Percentiles rank a stretch among this genome's conserved stretches.
Conservation (phyloP, 129 eudicot species). For the Tagetes erecta region DNA sequence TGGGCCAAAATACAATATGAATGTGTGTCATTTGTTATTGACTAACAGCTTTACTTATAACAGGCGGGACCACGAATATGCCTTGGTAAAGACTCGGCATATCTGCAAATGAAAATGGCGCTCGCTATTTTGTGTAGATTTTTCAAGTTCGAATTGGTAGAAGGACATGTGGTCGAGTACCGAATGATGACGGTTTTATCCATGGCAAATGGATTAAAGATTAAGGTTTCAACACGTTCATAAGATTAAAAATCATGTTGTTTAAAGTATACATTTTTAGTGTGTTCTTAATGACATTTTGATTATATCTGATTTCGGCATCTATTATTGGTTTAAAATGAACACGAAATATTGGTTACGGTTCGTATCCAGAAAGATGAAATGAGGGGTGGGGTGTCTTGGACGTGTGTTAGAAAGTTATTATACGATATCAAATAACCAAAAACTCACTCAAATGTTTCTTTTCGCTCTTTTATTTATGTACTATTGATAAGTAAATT, state of each 20-base stretch:
- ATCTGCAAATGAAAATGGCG: conserved; percentile 96
- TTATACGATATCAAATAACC: no score
- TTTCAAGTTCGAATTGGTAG: conserved; percentile 71
- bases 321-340: conserved; percentile 10
- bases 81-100: conserved; percentile 52
- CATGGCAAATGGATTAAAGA: conserved; percentile 77
- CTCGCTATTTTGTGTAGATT: conserved; percentile 89
- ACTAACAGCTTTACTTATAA: neutral
- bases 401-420: no score
- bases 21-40: no score
- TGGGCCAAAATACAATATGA: no score
- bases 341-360: conserved; percentile 40
- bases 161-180: conserved; percentile 80
- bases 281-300: conserved; percentile 17
- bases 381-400: no score
- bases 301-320: neutral
- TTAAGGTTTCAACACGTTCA: conserved; percentile 55
- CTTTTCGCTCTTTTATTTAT: neutral
- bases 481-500: neutral
- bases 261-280: conserved; percentile 3
- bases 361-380: neutral
- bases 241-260: conserved; percentile 18
- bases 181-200: conserved; percentile 94
- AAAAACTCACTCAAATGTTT: neutral
- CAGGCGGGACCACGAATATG: conserved; percentile 96